A percentile compares a stretch with the other conserved stretches of the same genome.
phyloP scores from a whole-genome alignment of 345 rosid species.

The Salix viminalis region DNA sequence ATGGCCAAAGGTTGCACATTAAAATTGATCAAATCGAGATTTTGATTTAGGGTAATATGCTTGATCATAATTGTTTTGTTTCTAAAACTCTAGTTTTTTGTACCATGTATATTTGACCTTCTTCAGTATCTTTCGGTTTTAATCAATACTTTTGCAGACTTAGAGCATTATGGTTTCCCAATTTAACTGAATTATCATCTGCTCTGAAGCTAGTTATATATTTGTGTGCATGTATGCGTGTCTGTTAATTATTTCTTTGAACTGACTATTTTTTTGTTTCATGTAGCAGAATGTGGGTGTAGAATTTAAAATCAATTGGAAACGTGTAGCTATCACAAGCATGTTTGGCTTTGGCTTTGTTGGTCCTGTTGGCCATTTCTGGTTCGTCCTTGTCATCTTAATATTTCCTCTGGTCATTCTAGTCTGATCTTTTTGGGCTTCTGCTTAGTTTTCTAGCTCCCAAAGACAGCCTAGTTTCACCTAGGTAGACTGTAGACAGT shows the following conservation, averaged over 20 bases:
- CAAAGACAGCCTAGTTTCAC: background rate
- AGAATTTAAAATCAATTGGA: conserved; percentile 61
- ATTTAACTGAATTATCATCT: background rate
- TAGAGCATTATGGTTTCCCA: background rate
- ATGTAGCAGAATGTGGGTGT: conserved; percentile 48
- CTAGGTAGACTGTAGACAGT: background rate
- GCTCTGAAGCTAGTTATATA: background rate
- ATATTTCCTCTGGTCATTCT: background rate
- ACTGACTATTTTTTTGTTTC: conserved; percentile 1
- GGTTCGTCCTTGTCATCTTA: conserved; percentile 41
- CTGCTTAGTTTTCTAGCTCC: background rate
- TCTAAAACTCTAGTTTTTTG: background rate
- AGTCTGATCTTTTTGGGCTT: conserved; percentile 2
- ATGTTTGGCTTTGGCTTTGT: conserved; percentile 74
- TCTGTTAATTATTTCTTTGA: background rate
- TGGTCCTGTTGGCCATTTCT: conserved; percentile 85
- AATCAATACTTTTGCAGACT: background rate
- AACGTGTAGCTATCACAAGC: conserved; percentile 70
- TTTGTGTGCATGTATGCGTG: background rate
- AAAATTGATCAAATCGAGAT: background rate
- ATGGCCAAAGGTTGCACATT: background rate
- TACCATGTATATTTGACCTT: background rate
- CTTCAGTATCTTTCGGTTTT: background rate
- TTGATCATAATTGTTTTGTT: background rate
- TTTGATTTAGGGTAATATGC: background rate